Base-by-base conservation (phyloP, 1,284 basidiomycete genomes). In the Sporisorium iseilematis-ciliati region DNA sequence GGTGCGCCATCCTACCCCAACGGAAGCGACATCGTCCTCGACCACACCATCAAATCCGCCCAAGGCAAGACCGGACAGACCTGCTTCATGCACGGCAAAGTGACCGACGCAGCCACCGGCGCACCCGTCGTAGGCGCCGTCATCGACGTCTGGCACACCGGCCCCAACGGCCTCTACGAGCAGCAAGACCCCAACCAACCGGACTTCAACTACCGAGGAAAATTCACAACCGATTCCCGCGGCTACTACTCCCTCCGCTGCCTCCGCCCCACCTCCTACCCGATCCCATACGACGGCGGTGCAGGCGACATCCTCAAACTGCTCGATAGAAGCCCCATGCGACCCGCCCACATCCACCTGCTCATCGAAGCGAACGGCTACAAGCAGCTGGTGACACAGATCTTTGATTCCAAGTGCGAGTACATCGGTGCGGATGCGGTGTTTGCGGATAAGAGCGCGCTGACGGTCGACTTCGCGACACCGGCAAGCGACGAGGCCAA, bases 141-240 rank as follows among this genome's bases (percentile, higher is more conserved):
- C 26, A 79, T 87, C 31, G 86, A 87, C 64, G 72, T 86, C 41
- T 86, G 86, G 86, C 85, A 86, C 74, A 84, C 74, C 41, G 81
- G 78, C 3, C 85, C 85, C 18, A 85, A 87, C 62, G 86, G 86
- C 1, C 75, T 85, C 11, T 87, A 86, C 78, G 86, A 86, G 68
- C 78, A 85, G 20, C 86, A 86, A 69, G 80, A 81, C 20, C 81
- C 82, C 8, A 65, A 82, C 4, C 85, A 86, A 76, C 84, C 86
- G 7, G 84, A 86, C 41, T 80, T 77, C 61, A 78, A 85, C 68
- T 82, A 83, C 61, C 69, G 81, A 40, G 84, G 84, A 26, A 73
- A 77, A 23, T 86, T 86, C 76, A 70, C 71, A 33, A 85, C 86
- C 16, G 85, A 83, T 59, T 63, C 69, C 12, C 49, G 85, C n/a